Evolutionary conservation across 2,329 filamentous ascomycete species (phyloP).

Genomic region (Truncatella angustata): DNA sequence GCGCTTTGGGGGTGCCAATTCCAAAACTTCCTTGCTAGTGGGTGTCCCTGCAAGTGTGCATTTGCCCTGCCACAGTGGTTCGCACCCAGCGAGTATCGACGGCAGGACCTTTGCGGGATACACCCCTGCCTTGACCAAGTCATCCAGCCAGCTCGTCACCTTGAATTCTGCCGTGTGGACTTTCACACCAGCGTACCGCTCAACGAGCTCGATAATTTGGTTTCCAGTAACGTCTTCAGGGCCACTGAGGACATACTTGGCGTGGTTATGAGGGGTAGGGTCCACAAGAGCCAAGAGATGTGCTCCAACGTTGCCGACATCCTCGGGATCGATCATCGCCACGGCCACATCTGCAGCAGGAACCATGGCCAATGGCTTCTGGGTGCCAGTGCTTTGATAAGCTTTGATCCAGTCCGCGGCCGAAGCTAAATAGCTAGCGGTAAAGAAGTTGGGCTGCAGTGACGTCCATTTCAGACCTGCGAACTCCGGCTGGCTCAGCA

Average conservation of each 20-base stretch:
- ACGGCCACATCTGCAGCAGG: not conserved
- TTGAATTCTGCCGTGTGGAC: not conserved
- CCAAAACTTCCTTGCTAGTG: not conserved
- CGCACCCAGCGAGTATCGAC: not conserved
- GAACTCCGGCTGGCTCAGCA: conserved; percentile 35
- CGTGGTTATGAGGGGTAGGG: not conserved
- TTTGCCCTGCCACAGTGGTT: not conserved
- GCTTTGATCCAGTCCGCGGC: not conserved
- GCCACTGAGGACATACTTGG: not conserved
- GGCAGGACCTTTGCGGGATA: not conserved
- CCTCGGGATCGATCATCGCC: not conserved
- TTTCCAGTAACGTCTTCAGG: not conserved
- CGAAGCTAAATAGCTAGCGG: not conserved
- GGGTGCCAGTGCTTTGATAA: not conserved
- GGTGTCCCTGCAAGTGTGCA: not conserved
- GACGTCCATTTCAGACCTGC: conserved; percentile 34
- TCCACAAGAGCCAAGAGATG: not conserved
- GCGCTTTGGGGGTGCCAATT: not conserved
- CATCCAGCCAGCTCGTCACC: not conserved
- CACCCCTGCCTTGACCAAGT: not conserved
- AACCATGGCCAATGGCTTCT: not conserved
- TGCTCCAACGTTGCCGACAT: not conserved
- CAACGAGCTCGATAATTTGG: not conserved
- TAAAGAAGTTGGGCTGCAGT: conserved; percentile 32
- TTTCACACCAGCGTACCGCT: not conserved